Evolutionary conservation across 352 stramenopile genomes (phyloP), one percentile per base, ranked within the genome.

Genomic region (Phytopythium cucurbitacearum): DNA sequence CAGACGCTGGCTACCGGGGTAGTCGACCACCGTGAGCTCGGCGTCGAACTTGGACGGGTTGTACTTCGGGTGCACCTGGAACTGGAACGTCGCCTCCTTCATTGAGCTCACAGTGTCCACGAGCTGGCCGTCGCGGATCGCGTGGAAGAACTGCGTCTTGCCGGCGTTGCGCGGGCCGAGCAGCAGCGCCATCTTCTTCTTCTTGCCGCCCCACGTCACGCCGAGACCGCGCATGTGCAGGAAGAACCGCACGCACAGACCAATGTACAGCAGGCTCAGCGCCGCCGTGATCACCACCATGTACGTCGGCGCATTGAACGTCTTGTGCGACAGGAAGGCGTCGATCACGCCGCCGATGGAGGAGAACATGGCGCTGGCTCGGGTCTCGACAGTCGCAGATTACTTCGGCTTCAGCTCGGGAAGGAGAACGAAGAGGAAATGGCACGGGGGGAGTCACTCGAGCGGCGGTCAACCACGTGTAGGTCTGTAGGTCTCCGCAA

Each of bases 91-190:
- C 34, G 72, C 65, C 48, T 90, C 76, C 55, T 91, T 87, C 85
- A 95, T 95, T 46, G 85, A 95, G 49, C 75, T 89, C 16, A 95
- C 85, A 3, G 85, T 95, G 34, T 88, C 69, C 9, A 87, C 63
- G 54, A 80, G 70, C 48, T 69, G 45, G 46, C 81, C 80, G 53
- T 92, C 72, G 32, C 76, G 76, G 33, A 95, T 66, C 46, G 80
- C 69, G 58, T 95, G 81, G 65, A 92, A 89, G 53, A 95, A 78
- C 57, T 76, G 67, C 48, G 85, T 94, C 73, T 95, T 95, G 65
- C 85, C 85, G 33, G 75, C 70, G 59, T 81, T 66, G 16, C 67
- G 67, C 33, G 85, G 65, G 5, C 85, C 85, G 12, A 92, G 43
- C 35, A 95, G 52, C 40, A 95, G 62, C 54, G 76, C 65, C 48